Percentiles rank a stretch among this genome's conserved stretches.
phyloP scores from a whole-genome alignment of 176 grass and related monocot genomes.

The Raddia distichophylla region DNA sequence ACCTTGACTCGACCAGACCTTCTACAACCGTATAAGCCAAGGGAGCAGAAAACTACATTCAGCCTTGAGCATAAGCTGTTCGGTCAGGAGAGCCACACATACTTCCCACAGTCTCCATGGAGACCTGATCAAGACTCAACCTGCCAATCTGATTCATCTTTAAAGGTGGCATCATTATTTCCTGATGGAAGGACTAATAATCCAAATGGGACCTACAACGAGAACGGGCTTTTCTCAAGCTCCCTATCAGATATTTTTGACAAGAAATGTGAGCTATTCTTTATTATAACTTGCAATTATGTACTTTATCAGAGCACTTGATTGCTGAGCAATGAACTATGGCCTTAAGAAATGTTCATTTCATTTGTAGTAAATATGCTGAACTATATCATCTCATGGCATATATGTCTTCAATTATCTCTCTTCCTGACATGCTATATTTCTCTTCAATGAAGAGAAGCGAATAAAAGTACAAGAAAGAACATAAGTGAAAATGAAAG shows the following conservation, averaged over 20 bases:
- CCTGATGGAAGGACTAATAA: slow-evolving; percentile 42
- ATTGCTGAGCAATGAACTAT: not conserved
- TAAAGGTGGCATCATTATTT: slow-evolving; percentile 44
- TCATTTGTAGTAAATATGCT: slow-evolving; percentile 27
- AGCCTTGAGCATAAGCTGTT: slow-evolving; percentile 61
- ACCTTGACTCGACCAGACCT: no score
- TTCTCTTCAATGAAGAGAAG: slow-evolving; percentile 11
- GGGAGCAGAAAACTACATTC: slow-evolving; percentile 66
- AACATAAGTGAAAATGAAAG: not conserved
- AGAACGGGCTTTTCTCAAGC: slow-evolving; percentile 75
- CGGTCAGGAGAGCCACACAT: slow-evolving; percentile 52
- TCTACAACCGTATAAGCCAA: slow-evolving; percentile 38
- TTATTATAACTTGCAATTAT: no score
- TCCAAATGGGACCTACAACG: slow-evolving; percentile 55
- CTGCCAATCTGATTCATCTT: slow-evolving; percentile 51
- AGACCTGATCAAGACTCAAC: slow-evolving; percentile 53
- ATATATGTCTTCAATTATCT: not conserved
- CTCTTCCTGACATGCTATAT: no score
- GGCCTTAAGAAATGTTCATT: slow-evolving; percentile 14
- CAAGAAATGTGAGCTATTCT: slow-evolving; percentile 64
- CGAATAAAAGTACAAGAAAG: slow-evolving; percentile 32
- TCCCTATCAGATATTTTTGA: slow-evolving; percentile 77
- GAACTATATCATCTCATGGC: slow-evolving; percentile 1
- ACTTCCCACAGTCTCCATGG: slow-evolving; percentile 51
- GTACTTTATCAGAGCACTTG: slow-evolving; percentile 19